Conservation (phyloP, 805 yeast genomes). For the Myxozyma neotropica region DNA sequence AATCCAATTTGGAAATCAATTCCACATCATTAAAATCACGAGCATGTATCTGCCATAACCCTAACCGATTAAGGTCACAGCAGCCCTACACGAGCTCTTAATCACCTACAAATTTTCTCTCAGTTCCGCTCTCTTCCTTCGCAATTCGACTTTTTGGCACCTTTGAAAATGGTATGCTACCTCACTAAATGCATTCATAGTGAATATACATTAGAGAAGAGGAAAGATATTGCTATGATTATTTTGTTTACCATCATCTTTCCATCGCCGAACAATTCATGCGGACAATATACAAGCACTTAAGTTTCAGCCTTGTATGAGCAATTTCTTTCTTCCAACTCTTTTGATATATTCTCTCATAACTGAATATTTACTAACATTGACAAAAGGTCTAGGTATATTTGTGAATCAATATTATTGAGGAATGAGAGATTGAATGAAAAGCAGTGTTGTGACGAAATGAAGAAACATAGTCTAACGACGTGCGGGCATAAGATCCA, state of each 20-base stretch:
- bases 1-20: too few relatives aligned
- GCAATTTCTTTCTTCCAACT: neutral
- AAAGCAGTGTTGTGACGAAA: neutral
- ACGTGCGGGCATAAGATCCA: conserved; percentile 30
- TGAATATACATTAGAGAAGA: neutral
- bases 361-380: too few relatives aligned
- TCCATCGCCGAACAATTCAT: conserved; percentile 21
- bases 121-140: neutral
- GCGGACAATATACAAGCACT: conserved; percentile 25
- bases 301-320: conserved; percentile 36
- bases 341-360: too few relatives aligned
- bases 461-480: conserved; percentile 29
- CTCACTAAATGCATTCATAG: neutral
- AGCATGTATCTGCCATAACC: neutral
- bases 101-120: neutral
- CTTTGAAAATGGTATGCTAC: neutral
- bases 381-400: too few relatives aligned
- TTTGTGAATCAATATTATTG: too few relatives aligned
- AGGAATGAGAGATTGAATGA: too few relatives aligned
- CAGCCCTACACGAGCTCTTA: neutral
- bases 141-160: too few relatives aligned
- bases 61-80: neutral
- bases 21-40: neutral
- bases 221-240: conserved; percentile 20
- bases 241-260: conserved; percentile 19